phyloP scores from a whole-genome alignment of 495 filamentous ascomycete genomes.

The Penicillium tannophilum region DNA sequence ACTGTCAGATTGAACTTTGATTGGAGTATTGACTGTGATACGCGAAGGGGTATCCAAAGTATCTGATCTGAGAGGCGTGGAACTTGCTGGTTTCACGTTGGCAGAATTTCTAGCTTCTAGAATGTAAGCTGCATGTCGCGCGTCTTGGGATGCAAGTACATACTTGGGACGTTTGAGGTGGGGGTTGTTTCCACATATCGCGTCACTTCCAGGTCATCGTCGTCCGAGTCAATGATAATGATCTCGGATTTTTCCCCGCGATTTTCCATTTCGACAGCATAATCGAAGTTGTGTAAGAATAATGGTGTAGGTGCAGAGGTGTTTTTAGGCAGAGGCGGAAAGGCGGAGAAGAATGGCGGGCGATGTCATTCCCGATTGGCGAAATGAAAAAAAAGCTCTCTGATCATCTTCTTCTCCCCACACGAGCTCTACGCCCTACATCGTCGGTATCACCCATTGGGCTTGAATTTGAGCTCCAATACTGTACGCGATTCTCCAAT shows the following conservation, averaged over 20 bases:
- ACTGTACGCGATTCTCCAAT: neutral
- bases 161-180: slow-evolving; percentile 12
- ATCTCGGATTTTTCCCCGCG: slow-evolving; percentile 19
- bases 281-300: slow-evolving; percentile 1
- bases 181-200: slow-evolving; percentile 17
- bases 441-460: slow-evolving; percentile 7
- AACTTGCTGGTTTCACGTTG: neutral
- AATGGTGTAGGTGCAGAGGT: neutral
- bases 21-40: slow-evolving; percentile 17
- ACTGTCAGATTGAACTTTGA: slow-evolving; percentile 20
- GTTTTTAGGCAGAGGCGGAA: neutral
- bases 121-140: slow-evolving; percentile 22
- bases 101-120: slow-evolving; percentile 5
- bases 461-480: neutral
- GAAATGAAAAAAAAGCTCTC: slow-evolving; percentile 22
- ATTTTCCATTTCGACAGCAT: slow-evolving; percentile 21
- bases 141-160: slow-evolving; percentile 16
- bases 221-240: slow-evolving; percentile 37
- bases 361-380: slow-evolving; percentile 29
- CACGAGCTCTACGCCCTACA: slow-evolving; percentile 8
- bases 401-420: slow-evolving; percentile 12
- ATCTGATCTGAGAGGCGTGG: slow-evolving; percentile 14
- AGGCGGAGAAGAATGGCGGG: slow-evolving; percentile 16
- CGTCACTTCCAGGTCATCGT: slow-evolving; percentile 45
- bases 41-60: slow-evolving; percentile 14